Evolutionary conservation across 1,284 basidiomycete species (phyloP), one percentile per base, ranked within the genome.

Genomic region (Trichosporon asahii): DNA sequence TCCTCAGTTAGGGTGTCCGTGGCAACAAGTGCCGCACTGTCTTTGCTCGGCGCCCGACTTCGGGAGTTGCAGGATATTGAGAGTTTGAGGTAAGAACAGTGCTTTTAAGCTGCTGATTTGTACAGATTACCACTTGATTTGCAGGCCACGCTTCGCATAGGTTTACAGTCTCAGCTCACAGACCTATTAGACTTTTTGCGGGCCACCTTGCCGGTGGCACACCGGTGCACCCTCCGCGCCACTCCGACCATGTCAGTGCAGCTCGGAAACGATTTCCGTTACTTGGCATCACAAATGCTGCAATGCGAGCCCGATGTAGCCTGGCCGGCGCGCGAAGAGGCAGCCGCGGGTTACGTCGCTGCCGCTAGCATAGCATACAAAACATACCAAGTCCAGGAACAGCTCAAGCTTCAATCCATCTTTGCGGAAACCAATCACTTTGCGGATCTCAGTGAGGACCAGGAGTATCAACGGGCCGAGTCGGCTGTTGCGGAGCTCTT

Each of bases 261-360:
- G 66, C 92, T 93, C 78, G 89, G 91, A 27, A 98, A 98, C 81
- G 93, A 97, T 74, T 94, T 90, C 75, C 79, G 87, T 29, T 94
- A 91, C 80, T 85, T 98, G 14, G 82, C 86, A 0, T 73, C 77
- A 5, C 76, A 81, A 55, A 75, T 85, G 3, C 29, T 44, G 81
- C 70, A 85, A 80, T 21, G 79, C 64, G 74, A 83, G 33, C 70
- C 76, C 2, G 72, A 76, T 9, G 85, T 85, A 66, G 86, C 86
- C 14, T 86, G 85, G 75, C 76, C 90, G 15, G 79, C 79, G 4
- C 37, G 65, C 0, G 68, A 64, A n/a, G 90, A 90, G 73, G 86
- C 85, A 68, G 81, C 79, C 68, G 82, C 85, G 8, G 81, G 85
- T 64, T 79, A 91, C 64, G 86, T 83, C 72, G 77, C 88, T 2